Conservation (phyloP, 164 flowering plant species). For the Magnolia kwangsiensis region DNA sequence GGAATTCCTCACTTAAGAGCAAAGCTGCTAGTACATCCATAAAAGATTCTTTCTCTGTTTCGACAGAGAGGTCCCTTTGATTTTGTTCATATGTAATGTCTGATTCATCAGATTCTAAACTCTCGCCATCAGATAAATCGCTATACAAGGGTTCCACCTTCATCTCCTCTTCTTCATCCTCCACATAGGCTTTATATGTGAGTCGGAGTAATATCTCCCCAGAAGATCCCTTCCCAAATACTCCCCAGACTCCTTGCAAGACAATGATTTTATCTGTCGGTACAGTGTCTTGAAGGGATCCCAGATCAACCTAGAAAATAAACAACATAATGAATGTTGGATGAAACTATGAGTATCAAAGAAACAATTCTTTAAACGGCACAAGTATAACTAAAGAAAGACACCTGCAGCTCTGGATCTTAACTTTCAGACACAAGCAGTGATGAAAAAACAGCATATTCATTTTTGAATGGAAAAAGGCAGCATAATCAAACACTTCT, state of each 20-base stretch:
- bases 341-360: neutral
- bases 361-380: neutral
- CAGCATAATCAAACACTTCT: too few relatives aligned
- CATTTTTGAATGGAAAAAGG: too few relatives aligned
- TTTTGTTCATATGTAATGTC: conserved; percentile 23
- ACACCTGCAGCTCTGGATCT: neutral
- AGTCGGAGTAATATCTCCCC: conserved; percentile 87
- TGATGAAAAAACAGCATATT: neutral
- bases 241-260: conserved; percentile 76
- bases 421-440: neutral
- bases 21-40: conserved; percentile 89
- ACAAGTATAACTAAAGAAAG: neutral
- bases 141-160: conserved; percentile 31
- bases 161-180: conserved; percentile 86
- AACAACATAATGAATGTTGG: neutral
- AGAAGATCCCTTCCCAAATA: conserved; percentile 49
- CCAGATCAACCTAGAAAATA: conserved; percentile 68
- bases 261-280: conserved; percentile 80
- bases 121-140: conserved; percentile 73
- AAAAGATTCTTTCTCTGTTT: conserved; percentile 65
- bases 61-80: conserved; percentile 21
- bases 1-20: conserved; percentile 93
- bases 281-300: conserved; percentile 83
- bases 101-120: conserved; percentile 54
- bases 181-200: conserved; percentile 95